Evolutionary conservation across 2,329 filamentous ascomycete species (phyloP).

Genomic region (Pyricularia sp.): DNA sequence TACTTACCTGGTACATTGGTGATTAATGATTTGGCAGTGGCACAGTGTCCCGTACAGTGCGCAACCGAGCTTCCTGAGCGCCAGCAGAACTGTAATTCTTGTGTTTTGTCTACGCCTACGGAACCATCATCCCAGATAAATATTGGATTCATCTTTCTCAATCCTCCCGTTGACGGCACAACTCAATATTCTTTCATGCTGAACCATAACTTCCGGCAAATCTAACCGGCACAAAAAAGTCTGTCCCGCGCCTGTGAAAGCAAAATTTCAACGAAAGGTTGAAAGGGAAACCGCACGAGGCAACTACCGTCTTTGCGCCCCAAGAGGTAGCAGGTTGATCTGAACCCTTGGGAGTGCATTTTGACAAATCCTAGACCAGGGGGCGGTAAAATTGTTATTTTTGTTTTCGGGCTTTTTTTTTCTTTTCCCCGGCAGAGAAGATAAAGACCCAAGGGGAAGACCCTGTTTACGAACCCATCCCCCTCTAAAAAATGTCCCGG

Average conservation of each 20-base stretch:
- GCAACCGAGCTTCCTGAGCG: no score
- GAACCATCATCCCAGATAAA: background rate
- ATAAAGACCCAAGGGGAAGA: background rate
- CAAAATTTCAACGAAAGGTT: no score
- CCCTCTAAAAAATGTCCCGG: conserved; percentile 26
- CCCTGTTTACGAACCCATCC: background rate
- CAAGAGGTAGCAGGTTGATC: no score
- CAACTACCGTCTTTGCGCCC: background rate
- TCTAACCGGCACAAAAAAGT: no score
- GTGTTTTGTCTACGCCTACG: no score
- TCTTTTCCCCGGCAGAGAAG: conserved; percentile 6
- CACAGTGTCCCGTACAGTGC: background rate
- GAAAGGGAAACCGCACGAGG: background rate
- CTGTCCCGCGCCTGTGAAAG: no score
- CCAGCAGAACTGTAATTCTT: no score
- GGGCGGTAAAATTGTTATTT: background rate
- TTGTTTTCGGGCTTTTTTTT: no score
- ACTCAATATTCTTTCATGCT: background rate
- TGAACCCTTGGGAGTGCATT: background rate
- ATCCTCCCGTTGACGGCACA: background rate
- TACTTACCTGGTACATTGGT: background rate
- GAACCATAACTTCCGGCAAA: background rate
- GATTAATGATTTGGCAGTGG: background rate
- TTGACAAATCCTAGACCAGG: background rate
- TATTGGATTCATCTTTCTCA: background rate